Conservation (phyloP, 202 grass and related monocot genomes). For the Bolboschoenoplectus hybrid region DNA sequence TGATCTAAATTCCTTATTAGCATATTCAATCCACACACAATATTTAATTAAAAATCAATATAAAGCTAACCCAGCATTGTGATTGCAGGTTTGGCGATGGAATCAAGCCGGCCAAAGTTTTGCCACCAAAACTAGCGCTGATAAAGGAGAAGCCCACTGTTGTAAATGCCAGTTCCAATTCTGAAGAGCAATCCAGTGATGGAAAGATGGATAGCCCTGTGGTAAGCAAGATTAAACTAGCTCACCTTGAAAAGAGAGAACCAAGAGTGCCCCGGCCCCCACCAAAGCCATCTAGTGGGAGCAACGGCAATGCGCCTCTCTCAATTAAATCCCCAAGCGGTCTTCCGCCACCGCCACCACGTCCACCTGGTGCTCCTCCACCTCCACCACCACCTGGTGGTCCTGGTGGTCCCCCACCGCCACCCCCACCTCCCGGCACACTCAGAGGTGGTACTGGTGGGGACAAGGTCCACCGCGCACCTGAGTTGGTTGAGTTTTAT, state of each 20-base stretch:
- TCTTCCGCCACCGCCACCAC: slow-evolving; percentile 39
- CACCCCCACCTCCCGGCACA: slow-evolving; percentile 60
- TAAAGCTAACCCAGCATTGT: slow-evolving; percentile 18
- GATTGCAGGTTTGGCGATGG: slow-evolving; percentile 46
- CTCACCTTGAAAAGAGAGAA: slow-evolving; percentile 82
- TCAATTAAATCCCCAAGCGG: slow-evolving; percentile 46
- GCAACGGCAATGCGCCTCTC: slow-evolving; percentile 29
- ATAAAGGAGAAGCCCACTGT: slow-evolving; percentile 72
- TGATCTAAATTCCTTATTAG: not conserved
- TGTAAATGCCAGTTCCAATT: slow-evolving; percentile 36
- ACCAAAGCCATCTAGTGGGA: slow-evolving; percentile 46
- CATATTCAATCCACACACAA: not conserved
- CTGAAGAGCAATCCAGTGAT: slow-evolving; percentile 61
- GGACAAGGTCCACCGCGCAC: slow-evolving; percentile 64
- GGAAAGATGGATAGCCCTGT: slow-evolving; percentile 48
- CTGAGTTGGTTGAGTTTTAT: slow-evolving; percentile 87
- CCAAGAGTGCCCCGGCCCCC: slow-evolving; percentile 88
- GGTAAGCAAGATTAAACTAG: slow-evolving; percentile 76
- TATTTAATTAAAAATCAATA: not conserved
- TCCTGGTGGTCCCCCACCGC: slow-evolving; percentile 47
- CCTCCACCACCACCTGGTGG: slow-evolving; percentile 64
- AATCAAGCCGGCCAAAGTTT: slow-evolving; percentile 44
- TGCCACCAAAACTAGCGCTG: slow-evolving; percentile 71
- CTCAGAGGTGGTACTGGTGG: slow-evolving; percentile 39
- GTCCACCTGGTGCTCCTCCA: slow-evolving; percentile 62